Base-by-base conservation (phyloP, 2,329 filamentous ascomycete genomes). In the Plectosphaerella sp. region DNA sequence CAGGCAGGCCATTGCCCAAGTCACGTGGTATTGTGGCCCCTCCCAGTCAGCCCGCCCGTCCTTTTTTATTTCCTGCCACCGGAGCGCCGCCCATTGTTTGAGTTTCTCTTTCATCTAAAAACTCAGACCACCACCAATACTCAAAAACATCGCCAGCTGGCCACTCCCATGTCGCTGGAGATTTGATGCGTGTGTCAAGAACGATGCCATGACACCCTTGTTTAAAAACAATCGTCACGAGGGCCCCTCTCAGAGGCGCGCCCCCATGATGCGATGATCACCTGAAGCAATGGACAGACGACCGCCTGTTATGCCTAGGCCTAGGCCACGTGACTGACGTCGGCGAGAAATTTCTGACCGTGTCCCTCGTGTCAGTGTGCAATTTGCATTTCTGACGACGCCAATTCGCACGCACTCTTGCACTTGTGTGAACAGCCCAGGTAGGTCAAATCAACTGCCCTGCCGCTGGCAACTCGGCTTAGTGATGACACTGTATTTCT, bases 171-270 rank as follows among this genome's bases (percentile, higher is more conserved):
- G 66, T 65, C 67, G 63, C 76, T 79, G 79, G 68, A 73, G 73
- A 75, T 68, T 70, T 72, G 75, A 75, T 76, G 68, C 58, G 70
- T 75, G 77, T 72, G 80, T 82, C 80, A 65, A 84, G 80, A 84
- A 64, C 59, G 73, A 79, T 68, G 68, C 68, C 66, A 59, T 62
- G 64, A 69, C 67, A 75, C 78, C 78, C 73, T 82, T 83, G 78
- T 73, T 74, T 77, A 84, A 84, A 49, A 84, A 84, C 81, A 81
- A 83, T 84, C 71, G 76, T 82, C 80, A 82, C 78, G 81, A 84
- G 81, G 79, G 80, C 80, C 80, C 78, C 78, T 43, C 77, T 68
- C 78, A 67, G 78, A 71, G 79, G 79, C 78, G 28, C 28, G 28
- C 28, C 74, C 64, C 79, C 81, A 84, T 83, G 81, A 84, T 80